Percentiles rank a stretch among this genome's conserved stretches.
Conservation (phyloP, 2,329 filamentous ascomycete genomes). For the Falciphora oryzae region DNA sequence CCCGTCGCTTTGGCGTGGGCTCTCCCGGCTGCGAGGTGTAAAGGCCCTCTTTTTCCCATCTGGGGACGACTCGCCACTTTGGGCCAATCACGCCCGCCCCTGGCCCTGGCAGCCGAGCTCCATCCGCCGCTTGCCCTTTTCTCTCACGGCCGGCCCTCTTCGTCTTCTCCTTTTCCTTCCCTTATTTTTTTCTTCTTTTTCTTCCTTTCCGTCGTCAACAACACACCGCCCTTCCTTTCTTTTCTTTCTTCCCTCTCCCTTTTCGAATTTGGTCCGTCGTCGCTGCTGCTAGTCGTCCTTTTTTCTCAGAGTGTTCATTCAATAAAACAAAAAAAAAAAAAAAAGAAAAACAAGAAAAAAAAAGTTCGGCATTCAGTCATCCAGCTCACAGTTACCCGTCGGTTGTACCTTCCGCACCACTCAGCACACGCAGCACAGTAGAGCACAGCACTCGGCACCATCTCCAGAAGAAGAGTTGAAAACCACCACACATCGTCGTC, state of each 20-base stretch:
- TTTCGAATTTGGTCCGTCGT: conserved; percentile 26
- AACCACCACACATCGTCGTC: background rate
- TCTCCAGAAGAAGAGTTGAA: background rate
- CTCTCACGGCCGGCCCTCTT: conserved; percentile 3
- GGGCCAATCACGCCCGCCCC: background rate
- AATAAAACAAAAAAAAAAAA: conserved; percentile 19
- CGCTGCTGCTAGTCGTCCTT: conserved; percentile 16
- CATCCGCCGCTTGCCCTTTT: conserved; percentile 3
- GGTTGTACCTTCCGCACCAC: conserved; percentile 4
- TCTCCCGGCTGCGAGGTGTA: background rate
- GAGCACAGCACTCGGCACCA: background rate
- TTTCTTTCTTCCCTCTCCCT: conserved; percentile 24
- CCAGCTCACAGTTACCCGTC: background rate
- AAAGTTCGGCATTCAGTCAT: conserved; percentile 8
- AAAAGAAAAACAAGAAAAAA: conserved; percentile 24
- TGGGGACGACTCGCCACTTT: conserved; percentile 1
- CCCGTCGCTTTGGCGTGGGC: too few species aligned
- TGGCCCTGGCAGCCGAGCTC: background rate
- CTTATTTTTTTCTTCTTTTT: conserved; percentile 27
- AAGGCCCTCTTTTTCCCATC: background rate
- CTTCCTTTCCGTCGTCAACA: conserved; percentile 10
- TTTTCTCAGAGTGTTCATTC: conserved; percentile 12
- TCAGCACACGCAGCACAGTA: conserved; percentile 2
- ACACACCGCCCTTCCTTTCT: conserved; percentile 22
- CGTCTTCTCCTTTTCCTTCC: conserved; percentile 13